phyloP scores from a whole-genome alignment of 306 rosid species.

The Trifolium pratense region DNA sequence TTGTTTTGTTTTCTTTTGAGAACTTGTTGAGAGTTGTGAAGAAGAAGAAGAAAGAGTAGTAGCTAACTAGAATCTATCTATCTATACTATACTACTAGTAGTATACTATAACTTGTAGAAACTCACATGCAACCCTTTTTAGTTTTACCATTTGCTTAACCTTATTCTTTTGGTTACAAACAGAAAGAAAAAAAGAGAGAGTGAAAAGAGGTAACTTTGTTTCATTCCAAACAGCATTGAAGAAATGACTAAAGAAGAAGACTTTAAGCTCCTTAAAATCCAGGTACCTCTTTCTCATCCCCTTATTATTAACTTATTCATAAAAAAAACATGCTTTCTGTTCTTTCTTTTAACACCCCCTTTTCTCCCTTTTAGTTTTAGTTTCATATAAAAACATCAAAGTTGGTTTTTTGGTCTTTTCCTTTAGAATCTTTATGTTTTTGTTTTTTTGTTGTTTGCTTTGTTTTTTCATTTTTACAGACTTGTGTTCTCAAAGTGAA shows the following conservation, averaged over 20 bases:
- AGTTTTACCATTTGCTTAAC: conserved; percentile 29
- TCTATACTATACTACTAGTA: no score
- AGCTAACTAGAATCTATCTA: conserved; percentile 37
- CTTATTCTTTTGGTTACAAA: conserved; percentile 42
- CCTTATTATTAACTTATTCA: neutral
- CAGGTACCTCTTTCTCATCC: conserved; percentile 57
- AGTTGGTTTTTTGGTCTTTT: conserved; percentile 48
- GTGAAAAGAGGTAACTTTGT: conserved; percentile 27
- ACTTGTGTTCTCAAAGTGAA: conserved; percentile 90
- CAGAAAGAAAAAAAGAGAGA: conserved; percentile 31
- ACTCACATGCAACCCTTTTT: conserved; percentile 43
- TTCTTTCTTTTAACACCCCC: conserved; percentile 27
- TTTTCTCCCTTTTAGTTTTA: neutral
- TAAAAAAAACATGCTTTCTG: conserved; percentile 42
- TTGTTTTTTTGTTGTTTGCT: conserved; percentile 40
- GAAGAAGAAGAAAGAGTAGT: neutral
- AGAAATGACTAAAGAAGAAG: conserved; percentile 94
- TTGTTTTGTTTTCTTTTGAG: conserved; percentile 53
- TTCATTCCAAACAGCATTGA: conserved; percentile 56
- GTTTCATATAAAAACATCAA: conserved; percentile 35
- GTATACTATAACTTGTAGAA: conserved; percentile 39
- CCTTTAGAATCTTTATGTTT: conserved; percentile 51
- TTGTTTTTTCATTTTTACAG: conserved; percentile 55
- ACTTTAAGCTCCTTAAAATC: conserved; percentile 96
- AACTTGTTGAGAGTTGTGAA: conserved; percentile 1